Conservation (phyloP, 208 protist species). For the Wallacemonas collosoma region DNA sequence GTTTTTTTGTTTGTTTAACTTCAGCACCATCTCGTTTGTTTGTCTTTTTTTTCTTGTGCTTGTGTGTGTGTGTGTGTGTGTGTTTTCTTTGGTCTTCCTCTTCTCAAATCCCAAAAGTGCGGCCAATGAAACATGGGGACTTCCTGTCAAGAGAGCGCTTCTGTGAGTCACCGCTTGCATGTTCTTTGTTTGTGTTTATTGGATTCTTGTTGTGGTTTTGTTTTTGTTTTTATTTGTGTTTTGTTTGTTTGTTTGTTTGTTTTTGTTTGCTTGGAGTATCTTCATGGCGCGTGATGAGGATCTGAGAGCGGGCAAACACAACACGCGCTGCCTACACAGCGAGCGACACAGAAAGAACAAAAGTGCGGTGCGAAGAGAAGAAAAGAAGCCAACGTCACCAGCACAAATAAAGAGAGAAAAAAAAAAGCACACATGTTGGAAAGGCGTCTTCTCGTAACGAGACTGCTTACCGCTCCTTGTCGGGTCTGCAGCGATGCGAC, state of each 20-base stretch:
- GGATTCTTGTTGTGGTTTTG: not conserved
- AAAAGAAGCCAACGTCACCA: constrained; percentile 8
- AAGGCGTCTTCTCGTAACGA: no score
- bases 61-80: not conserved
- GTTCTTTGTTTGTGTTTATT: not conserved
- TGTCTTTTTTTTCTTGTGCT: not conserved
- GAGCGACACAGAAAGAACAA: not conserved
- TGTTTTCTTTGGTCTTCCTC: no score
- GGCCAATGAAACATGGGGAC: no score
- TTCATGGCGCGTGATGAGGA: no score
- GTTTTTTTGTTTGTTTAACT: not conserved
- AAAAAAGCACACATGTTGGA: constrained; percentile 13
- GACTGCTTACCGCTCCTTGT: no score
- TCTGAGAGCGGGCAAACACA: not conserved
- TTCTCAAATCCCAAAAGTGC: no score
- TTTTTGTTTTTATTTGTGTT: not conserved
- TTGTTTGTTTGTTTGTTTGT: not conserved
- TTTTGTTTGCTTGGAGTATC: no score
- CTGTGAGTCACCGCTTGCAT: not conserved
- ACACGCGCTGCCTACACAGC: no score
- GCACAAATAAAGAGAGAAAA: not conserved
- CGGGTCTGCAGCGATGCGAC: no score
- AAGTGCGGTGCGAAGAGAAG: constrained; percentile 5
- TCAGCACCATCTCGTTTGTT: not conserved
- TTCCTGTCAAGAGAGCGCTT: no score